A percentile compares a stretch with the other conserved stretches of the same genome.
Evolutionary conservation across 2,329 filamentous ascomycete species (phyloP).

Genomic region (Pezicula rhizophila): DNA sequence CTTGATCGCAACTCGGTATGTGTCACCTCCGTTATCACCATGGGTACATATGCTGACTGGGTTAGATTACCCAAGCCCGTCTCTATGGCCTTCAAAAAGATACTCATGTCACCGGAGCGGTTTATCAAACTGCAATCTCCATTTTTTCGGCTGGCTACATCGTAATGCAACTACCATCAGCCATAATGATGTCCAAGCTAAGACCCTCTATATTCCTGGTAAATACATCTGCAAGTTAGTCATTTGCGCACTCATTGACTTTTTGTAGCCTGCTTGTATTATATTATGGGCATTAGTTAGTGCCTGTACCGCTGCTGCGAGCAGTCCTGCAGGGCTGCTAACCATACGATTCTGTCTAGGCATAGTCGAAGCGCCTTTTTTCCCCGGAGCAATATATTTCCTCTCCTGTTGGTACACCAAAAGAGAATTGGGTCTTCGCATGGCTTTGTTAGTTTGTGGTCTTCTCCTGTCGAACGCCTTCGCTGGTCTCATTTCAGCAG

Average conservation of each 20-base stretch:
- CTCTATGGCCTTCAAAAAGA: slow-evolving; percentile 34
- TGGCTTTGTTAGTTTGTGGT: slow-evolving; percentile 30
- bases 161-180: slow-evolving; percentile 31
- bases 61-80: slow-evolving; percentile 25
- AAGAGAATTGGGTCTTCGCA: slow-evolving; percentile 30
- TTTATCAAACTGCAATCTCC: slow-evolving; percentile 32
- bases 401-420: slow-evolving; percentile 33
- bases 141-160: slow-evolving; percentile 40
- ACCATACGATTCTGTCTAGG: slow-evolving; percentile 29
- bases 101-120: slow-evolving; percentile 27
- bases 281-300: slow-evolving; percentile 25
- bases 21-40: too few relatives aligned
- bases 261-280: background rate
- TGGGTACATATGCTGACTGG: too few relatives aligned
- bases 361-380: slow-evolving; percentile 1
- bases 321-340: slow-evolving; percentile 27
- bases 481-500: slow-evolving; percentile 46
- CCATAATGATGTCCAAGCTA: slow-evolving; percentile 18
- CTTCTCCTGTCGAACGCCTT: slow-evolving; percentile 36
- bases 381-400: slow-evolving; percentile 31
- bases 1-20: slow-evolving; percentile 30
- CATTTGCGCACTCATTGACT: background rate
- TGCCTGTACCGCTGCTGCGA: slow-evolving; percentile 28
- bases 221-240: slow-evolving; percentile 20
- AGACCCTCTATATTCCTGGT: slow-evolving; percentile 9